Evolutionary conservation across 495 filamentous ascomycete species (phyloP), one percentile per base, ranked within the genome.

Genomic region (Xylaria castorea): DNA sequence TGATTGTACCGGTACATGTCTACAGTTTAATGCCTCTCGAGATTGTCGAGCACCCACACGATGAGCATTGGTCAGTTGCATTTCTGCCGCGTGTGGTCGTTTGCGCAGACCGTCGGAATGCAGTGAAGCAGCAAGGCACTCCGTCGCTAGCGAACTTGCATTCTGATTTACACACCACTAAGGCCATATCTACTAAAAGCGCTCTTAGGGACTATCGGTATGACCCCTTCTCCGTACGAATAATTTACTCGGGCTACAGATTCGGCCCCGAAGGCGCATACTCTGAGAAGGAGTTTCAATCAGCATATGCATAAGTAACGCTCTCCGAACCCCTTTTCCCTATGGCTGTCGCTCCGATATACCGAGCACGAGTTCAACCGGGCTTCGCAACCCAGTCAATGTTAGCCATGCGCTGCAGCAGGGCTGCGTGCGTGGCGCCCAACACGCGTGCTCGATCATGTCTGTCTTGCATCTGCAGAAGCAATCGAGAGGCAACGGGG

Each of bases 381-480:
- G 57, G 68, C 64, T 53, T 55, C 68, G 68, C 30, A 40, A 18
- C 27, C 51, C 25, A 46, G 55, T 51, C 27, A 58, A 4, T 63
- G 57, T 63, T 58, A 27, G 36, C 55, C 25, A 70, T 46, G 38
- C 20, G 53, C 3, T 34, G 27, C 38, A 14, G 68, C 58, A 71
- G 58, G 60, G 60, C 58, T 71, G 68, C 36, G 68, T 64, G 58
- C 46, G 46, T 63, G 60, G 68, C 58, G 55, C 22, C 68, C 58
- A 63, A 71, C 68, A 53, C 20, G 46, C n/a, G n/a, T 50, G 18
- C 32, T 57, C 66, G 1, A 32, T 55, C n/a, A 20, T 51, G 25
- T 53, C 38, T 66, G 64, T 66, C 22, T 46, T 66, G 46, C 64
- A 66, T 66, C 44, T 66, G 64, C 46, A 66, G 38, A 51, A n/a